Evolutionary conservation across 2,329 filamentous ascomycete genomes (phyloP), one percentile per base, ranked within the genome.

Genomic region (Parafenestella ontariensis): DNA sequence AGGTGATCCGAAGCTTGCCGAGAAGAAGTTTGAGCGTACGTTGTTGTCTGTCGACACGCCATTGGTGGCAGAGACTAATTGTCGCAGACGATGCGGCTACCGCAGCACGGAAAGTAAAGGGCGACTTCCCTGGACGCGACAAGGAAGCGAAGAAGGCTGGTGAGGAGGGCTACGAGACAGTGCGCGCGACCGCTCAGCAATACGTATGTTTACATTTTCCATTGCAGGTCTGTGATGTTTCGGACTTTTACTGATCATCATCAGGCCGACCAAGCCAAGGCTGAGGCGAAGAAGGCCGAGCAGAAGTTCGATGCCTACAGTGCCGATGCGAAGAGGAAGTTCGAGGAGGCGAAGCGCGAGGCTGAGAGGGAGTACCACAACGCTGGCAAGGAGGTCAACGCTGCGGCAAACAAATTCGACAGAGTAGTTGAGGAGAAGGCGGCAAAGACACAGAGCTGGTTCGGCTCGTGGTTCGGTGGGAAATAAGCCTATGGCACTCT

Each of bases 391-490:
- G 77, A 83, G 51, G 59, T 85, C 61, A 80, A 83, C 64, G 71
- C 72, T 41, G 79, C 81, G 9, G 79, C 95, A 46, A 89, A 97
- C 77, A 86, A 89, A 75, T 88, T 93, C 68, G 93, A 96, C 79
- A 85, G 87, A 69, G 92, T 87, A 63, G 89, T 96, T 47, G 90
- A 93, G 81, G 82, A 90, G 62, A 87, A 87, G 62, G 87, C 92
- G 3, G 78, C 87, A 46, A 89, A 96, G 81, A 90, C 92, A 40
- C 96, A 96, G 87, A 86, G 87, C 68, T 89, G 89, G 61, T 77
- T 96, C 68, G 90, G 89, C 37, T 85, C 89, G 74, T 97, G 92
- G 93, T 96, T 97, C 70, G 89, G 92, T 52, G 84, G 84, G 50
- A 75, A 73, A 52, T 73, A 73, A 61, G 51, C 31, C 11, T 37